Conservation (phyloP, 495 filamentous ascomycete genomes). For the Trichoderma reesei region DNA sequence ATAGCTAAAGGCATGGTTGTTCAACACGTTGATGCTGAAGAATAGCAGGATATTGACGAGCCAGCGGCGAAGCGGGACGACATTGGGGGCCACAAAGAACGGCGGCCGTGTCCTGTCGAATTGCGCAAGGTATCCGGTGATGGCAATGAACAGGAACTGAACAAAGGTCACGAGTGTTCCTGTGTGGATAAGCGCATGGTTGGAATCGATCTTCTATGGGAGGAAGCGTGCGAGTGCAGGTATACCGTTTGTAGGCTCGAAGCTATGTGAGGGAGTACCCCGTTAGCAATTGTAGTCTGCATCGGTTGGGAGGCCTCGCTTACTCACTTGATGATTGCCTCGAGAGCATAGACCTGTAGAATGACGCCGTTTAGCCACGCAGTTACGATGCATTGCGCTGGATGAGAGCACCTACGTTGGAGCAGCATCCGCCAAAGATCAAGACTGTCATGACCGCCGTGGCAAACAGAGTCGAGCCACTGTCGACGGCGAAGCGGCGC, state of each 20-base stretch:
- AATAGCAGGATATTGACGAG: constrained; percentile 81
- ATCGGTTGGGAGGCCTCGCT: constrained; percentile 16
- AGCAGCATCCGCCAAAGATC: constrained; percentile 96
- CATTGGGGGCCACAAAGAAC: constrained; percentile 62
- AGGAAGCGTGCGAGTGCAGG: constrained; percentile 1
- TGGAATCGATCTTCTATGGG: constrained; percentile 8
- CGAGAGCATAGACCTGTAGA: constrained; percentile 58
- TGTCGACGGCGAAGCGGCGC: constrained; percentile 23
- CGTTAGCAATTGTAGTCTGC: constrained; percentile 14
- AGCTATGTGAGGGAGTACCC: constrained; percentile 23
- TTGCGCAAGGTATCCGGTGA: constrained; percentile 67
- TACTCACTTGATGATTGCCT: constrained; percentile 83
- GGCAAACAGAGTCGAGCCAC: constrained; percentile 58
- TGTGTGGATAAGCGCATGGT: constrained; percentile 23
- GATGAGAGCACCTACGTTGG: constrained; percentile 57
- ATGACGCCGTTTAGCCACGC: neutral
- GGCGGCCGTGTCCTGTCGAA: constrained; percentile 48
- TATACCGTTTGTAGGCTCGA: constrained; percentile 52
- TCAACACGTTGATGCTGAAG: constrained; percentile 83
- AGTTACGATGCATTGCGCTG: constrained; percentile 41
- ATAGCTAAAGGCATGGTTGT: constrained; percentile 97
- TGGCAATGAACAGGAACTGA: constrained; percentile 78
- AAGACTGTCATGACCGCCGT: constrained; percentile 65
- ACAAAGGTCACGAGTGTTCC: constrained; percentile 87
- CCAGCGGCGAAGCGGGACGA: constrained; percentile 81